Evolutionary conservation across 2,329 filamentous ascomycete species (phyloP), one percentile per base, ranked within the genome.

Genomic region (Talaromyces sp.): DNA sequence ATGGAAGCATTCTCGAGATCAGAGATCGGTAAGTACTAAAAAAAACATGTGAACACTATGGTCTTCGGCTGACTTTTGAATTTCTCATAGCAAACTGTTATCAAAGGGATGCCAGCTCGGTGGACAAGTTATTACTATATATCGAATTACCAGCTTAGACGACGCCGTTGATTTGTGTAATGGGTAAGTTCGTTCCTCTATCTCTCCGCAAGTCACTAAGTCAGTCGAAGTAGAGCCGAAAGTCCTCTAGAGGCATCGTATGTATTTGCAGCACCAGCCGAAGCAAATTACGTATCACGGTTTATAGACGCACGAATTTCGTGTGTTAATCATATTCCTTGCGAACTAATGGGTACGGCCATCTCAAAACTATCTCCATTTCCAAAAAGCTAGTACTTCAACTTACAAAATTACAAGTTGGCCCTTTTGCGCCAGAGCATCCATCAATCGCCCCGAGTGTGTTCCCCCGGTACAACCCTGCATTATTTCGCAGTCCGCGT

Each of bases 281-380:
- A 80, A 2, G 82, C 80, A 17, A 88, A 87, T 67, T 88, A 87
- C 63, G 74, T 88, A 6, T 76, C 78, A 6, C 83, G 87, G 63
- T 86, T 83, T 68, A 72, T 87, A 38, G 67, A 76, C 10, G 75
- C 83, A 2, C 73, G 80, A 11, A 68, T 80, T 0, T 80, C 81
- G 0, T 83, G 81, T 67, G 73, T 84, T 59, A 88, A 88, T 68
- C 81, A 85, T 57, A 77, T 88, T 9, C 85, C 85, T 0, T 64
- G 73, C 2, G 77, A 82, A 38, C 72, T 88, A 2, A 78, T 88
- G 4, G 66, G 79, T 69, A 70, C 69, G 57, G 70, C 41, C 21
- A 31, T 31, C 29, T 1, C 29, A 31, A 31, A 9, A 31, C 10
- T n/a, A n/a, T n/a, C n/a, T n/a, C n/a, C n/a, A n/a, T n/a, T n/a